These are phyloP conservation scores for Rhynchosporium secalis DNA, from an alignment of 2,329 filamentous ascomycete genomes.

Conservation along the genomic window DNA sequence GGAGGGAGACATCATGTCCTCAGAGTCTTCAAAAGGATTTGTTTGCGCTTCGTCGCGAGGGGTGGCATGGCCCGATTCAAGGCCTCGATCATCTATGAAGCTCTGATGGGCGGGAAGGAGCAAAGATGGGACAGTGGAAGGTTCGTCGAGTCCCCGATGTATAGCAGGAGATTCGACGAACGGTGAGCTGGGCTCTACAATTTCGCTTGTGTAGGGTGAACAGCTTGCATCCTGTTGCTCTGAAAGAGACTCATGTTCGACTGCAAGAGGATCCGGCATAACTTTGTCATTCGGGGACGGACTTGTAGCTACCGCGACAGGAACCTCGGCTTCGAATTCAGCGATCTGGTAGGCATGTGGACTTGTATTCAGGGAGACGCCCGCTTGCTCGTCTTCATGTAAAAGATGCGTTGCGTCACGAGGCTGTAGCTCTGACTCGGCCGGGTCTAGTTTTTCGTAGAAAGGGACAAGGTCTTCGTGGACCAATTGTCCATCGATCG, in stretches of 20 bases:
- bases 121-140: neutral
- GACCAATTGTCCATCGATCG: too few relatives aligned
- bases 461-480: too few relatives aligned
- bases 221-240: neutral
- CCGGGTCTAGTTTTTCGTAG: too few relatives aligned
- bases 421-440: too few relatives aligned
- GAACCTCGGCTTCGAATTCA: neutral
- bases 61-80: slow-evolving; percentile 8
- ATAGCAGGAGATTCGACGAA: slow-evolving; percentile 4
- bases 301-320: neutral
- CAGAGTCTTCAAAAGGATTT: slow-evolving; percentile 13
- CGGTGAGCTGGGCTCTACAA: neutral
- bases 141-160: neutral
- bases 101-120: neutral
- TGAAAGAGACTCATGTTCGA: neutral
- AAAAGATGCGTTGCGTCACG: too few relatives aligned
- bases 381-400: too few relatives aligned
- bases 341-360: too few relatives aligned
- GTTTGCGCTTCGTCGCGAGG: slow-evolving; percentile 13
- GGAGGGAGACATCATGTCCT: slow-evolving; percentile 8
- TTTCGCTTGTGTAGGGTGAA: neutral
- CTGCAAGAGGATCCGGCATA: neutral
- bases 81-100: neutral
- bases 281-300: neutral
- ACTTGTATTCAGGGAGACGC: too few relatives aligned